phyloP scores from a whole-genome alignment of 2,329 filamentous ascomycete genomes.

The Dothistroma pini region DNA sequence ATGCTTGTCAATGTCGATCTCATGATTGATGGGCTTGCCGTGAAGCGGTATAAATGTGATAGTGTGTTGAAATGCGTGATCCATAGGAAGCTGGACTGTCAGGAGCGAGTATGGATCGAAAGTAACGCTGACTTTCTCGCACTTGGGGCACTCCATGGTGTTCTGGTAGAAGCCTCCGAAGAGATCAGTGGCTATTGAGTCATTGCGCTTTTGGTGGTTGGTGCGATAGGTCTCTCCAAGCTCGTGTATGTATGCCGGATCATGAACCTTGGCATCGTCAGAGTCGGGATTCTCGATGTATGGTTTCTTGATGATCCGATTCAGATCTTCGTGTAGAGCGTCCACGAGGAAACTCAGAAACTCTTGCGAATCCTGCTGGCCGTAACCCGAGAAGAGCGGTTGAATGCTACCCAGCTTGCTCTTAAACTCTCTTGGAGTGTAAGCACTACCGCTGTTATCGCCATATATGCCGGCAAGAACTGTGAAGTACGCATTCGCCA shows the following conservation, averaged over 20 bases:
- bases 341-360: constrained; percentile 94
- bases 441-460: constrained; percentile 61
- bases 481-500: constrained; percentile 78
- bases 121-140: constrained; percentile 94
- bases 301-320: constrained; percentile 89
- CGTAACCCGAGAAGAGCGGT: constrained; percentile 86
- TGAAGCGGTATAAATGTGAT: constrained; percentile 76
- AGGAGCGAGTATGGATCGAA: constrained; percentile 97
- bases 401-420: constrained; percentile 74
- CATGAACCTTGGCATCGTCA: constrained; percentile 88
- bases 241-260: constrained; percentile 72
- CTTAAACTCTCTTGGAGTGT: constrained; percentile 80
- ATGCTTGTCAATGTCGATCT: constrained; percentile 77
- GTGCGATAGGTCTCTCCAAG: constrained; percentile 88
- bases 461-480: constrained; percentile 77
- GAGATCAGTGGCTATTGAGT: constrained; percentile 90
- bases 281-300: constrained; percentile 98
- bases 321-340: constrained; percentile 90
- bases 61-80: constrained; percentile 72
- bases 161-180: constrained; percentile 99
- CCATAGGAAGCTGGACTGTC: constrained; percentile 83
- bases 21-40: constrained; percentile 65
- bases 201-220: constrained; percentile 87
- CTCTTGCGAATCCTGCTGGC: constrained; percentile 96
- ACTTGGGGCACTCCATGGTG: constrained; percentile 85